Conservation (phyloP, 2,329 filamentous ascomycete genomes). For the Xylaria sp. region DNA sequence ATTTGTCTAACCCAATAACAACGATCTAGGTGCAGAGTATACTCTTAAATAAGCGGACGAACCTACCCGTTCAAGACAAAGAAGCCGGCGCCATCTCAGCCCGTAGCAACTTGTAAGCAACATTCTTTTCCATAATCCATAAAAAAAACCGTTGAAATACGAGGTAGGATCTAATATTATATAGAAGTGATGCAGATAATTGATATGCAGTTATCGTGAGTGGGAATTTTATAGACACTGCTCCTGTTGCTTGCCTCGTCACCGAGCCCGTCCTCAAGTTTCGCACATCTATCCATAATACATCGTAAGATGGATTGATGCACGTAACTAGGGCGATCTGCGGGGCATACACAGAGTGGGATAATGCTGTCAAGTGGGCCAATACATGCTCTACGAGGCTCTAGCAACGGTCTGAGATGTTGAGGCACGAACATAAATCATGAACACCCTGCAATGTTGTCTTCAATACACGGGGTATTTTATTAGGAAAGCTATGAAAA, state of each 20-base stretch:
- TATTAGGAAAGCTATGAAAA: slow-evolving; percentile 29
- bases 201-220: too few species aligned
- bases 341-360: too few species aligned
- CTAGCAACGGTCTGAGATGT: not conserved
- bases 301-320: not conserved
- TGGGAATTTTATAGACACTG: too few species aligned
- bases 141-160: not conserved
- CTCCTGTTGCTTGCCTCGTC: too few species aligned
- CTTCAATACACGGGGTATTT: slow-evolving; percentile 16
- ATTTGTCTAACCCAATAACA: not conserved
- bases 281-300: not conserved
- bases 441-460: not conserved
- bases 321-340: not conserved
- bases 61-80: not conserved
- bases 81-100: not conserved
- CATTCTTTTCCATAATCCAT: not conserved
- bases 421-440: slow-evolving; percentile 7
- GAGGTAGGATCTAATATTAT: too few species aligned
- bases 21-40: not conserved
- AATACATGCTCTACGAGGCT: not conserved
- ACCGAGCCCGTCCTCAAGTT: not conserved
- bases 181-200: too few species aligned
- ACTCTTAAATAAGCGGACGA: not conserved
- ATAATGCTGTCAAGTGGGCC: not conserved
- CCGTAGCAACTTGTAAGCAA: not conserved